phyloP scores from a whole-genome alignment of 116 monocot species.

The Cymodocea nodosa region DNA sequence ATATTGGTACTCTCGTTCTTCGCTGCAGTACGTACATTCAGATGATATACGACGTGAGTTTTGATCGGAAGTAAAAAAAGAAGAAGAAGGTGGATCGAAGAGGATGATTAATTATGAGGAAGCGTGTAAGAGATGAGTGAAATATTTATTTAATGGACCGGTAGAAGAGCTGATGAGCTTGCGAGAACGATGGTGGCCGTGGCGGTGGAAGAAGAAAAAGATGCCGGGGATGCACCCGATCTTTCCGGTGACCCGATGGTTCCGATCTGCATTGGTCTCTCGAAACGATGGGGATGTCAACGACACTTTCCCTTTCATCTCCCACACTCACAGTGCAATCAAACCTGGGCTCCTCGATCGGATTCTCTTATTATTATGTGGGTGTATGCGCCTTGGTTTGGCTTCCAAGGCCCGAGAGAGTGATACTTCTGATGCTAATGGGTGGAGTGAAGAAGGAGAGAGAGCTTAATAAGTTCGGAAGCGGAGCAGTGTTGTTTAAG shows the following conservation, averaged over 20 bases:
- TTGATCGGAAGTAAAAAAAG: neutral
- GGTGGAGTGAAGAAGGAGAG: neutral
- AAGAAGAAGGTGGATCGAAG: neutral
- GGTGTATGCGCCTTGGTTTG: neutral
- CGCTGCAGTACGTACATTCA: neutral
- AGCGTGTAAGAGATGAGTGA: no score
- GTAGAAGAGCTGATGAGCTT: conserved; percentile 43
- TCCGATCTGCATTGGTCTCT: neutral
- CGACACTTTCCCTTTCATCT: neutral
- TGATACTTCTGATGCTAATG: no score
- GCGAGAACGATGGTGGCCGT: conserved; percentile 34
- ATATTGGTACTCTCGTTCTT: neutral
- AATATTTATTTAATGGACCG: conserved; percentile 14
- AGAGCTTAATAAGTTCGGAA: neutral
- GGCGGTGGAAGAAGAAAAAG: conserved; percentile 49
- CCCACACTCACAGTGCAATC: neutral
- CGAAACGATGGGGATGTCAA: conserved; percentile 5
- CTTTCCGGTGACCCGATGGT: neutral
- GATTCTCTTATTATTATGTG: neutral
- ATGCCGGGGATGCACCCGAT: conserved; percentile 84
- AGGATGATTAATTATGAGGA: neutral
- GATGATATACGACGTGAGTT: neutral
- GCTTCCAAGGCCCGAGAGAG: no score
- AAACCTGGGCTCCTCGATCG: neutral
- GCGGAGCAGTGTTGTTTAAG: neutral